phyloP scores from a whole-genome alignment of 202 grass and related monocot genomes.

The Setaria viridis region DNA sequence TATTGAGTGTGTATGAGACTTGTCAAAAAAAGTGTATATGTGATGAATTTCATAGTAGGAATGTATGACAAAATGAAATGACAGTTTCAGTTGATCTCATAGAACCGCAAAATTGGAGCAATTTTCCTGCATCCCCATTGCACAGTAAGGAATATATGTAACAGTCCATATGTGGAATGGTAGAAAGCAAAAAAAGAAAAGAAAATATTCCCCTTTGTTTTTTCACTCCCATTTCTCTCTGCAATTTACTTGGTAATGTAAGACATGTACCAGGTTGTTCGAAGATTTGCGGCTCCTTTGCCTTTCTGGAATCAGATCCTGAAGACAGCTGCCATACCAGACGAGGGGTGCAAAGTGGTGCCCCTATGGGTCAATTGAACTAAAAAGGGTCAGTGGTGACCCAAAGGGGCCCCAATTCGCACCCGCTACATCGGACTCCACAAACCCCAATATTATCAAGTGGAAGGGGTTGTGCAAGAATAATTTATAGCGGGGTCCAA shows the following conservation, averaged over 20 bases:
- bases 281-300: not conserved
- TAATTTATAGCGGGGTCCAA: not conserved
- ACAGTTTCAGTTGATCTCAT: conserved; percentile 38
- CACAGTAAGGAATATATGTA: not conserved
- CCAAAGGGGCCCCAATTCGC: not conserved
- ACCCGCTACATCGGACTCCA: not conserved
- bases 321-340: not conserved
- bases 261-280: not conserved
- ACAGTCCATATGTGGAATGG: conserved; percentile 10
- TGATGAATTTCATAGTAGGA: conserved; percentile 39
- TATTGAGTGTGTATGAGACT: not conserved
- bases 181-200: not conserved
- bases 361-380: not conserved
- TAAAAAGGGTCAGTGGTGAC: not conserved
- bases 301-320: conserved; percentile 10
- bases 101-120: not conserved
- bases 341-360: not conserved
- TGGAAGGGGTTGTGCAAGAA: not conserved
- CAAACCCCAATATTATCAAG: not conserved
- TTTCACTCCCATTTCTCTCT: conserved; percentile 13
- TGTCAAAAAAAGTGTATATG: conserved; percentile 13
- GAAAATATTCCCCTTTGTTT: not conserved
- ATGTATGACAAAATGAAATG: conserved; percentile 30
- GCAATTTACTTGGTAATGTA: conserved; percentile 14
- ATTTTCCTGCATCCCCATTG: conserved; percentile 20